These are phyloP conservation scores for Periconia digitata DNA, from an alignment of 2,329 filamentous ascomycete species.

Conservation along the genomic window DNA sequence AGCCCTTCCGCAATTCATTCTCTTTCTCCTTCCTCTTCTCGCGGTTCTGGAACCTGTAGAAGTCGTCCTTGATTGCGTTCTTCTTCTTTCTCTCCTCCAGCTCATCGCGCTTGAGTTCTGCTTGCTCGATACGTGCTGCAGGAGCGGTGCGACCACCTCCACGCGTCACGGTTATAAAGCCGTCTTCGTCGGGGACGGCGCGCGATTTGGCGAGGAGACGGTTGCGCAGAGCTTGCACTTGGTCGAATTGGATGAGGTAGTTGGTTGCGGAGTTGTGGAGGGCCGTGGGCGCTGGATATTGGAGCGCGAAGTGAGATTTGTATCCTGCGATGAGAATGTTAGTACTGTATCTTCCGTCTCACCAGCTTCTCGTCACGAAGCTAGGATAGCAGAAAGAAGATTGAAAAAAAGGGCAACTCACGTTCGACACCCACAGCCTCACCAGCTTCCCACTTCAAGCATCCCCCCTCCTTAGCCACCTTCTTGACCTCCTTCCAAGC, in stretches of 20 bases:
- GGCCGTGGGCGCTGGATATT: constrained; percentile 66
- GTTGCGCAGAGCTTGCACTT: constrained; percentile 68
- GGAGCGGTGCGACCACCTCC: constrained; percentile 70
- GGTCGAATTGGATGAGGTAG: constrained; percentile 78
- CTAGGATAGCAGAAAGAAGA: constrained; percentile 10
- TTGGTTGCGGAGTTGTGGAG: constrained; percentile 78
- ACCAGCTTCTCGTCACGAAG: too few relatives aligned
- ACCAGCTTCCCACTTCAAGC: constrained; percentile 67
- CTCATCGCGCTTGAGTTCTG: constrained; percentile 57
- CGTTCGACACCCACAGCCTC: constrained; percentile 53
- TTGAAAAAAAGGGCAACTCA: constrained; percentile 36
- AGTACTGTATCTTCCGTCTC: constrained; percentile 1
- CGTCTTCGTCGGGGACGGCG: constrained; percentile 87
- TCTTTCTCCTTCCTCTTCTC: constrained; percentile 79
- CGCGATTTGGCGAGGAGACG: constrained; percentile 63
- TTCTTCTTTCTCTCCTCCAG: constrained; percentile 60
- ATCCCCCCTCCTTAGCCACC: constrained; percentile 58
- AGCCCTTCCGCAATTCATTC: constrained; percentile 67
- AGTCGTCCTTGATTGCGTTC: constrained; percentile 62
- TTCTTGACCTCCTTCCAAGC: constrained; percentile 75
- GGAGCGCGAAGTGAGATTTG: constrained; percentile 66
- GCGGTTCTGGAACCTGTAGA: constrained; percentile 81
- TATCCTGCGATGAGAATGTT: constrained; percentile 48
- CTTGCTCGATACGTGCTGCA: constrained; percentile 64
- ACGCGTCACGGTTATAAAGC: constrained; percentile 87